These are phyloP conservation scores for maize (Zea mays) DNA, from an alignment of 176 grass and related monocot species.

Conservation along the genomic window Zm-B73-REFERENCE-NAM-5.0 NC_050100.1:1925501-1926000, in stretches of 20 bases:
- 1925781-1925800: slow-evolving; percentile 78
- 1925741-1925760: slow-evolving; percentile 83
- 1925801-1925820: slow-evolving; percentile 74
- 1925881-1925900: slow-evolving; percentile 17
- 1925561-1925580: slow-evolving; percentile 99
- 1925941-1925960: neutral
- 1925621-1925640: too few species aligned
- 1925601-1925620: too few species aligned
- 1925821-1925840: slow-evolving; percentile 70
- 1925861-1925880: slow-evolving; percentile 84
- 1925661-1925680: neutral
- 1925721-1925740: slow-evolving; percentile 90
- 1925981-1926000: slow-evolving; percentile 39
- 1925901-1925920: slow-evolving; percentile 45
- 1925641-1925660: too few species aligned
- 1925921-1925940: slow-evolving; percentile 35
- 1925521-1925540: slow-evolving; percentile 96
- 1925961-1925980: neutral
- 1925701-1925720: slow-evolving; percentile 50
- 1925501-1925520: slow-evolving; percentile 34
- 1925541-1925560: slow-evolving; percentile 96
- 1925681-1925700: neutral
- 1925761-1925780: slow-evolving; percentile 85
- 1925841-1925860: slow-evolving; percentile 81
- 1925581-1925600: slow-evolving; percentile 52